A percentile compares a stretch with the other conserved stretches of the same genome.
Evolutionary conservation across 164 flowering plant species (phyloP).

Genomic region (Nymphaea thermarum): DNA sequence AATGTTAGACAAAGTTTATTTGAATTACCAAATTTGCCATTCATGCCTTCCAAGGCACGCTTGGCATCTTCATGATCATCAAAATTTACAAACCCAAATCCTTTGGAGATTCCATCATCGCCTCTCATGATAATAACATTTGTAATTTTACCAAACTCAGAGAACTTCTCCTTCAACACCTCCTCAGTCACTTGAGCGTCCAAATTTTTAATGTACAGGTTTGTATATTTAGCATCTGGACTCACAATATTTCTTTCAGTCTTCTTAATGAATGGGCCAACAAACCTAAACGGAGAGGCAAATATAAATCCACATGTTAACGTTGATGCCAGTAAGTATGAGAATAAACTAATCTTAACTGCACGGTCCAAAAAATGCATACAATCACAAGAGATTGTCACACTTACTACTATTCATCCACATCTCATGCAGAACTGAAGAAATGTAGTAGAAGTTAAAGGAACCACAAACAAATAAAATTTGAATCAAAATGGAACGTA

Average conservation of each 20-base stretch:
- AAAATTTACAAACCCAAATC: slow-evolving; percentile 92
- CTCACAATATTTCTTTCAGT: slow-evolving; percentile 39
- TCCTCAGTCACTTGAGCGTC: slow-evolving; percentile 56
- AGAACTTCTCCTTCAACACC: slow-evolving; percentile 43
- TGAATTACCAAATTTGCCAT: slow-evolving; percentile 61
- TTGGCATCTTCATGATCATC: slow-evolving; percentile 66
- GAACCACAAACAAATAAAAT: neutral
- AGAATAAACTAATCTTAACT: too few relatives aligned
- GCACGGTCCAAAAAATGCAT: too few relatives aligned
- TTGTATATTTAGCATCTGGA: slow-evolving; percentile 57
- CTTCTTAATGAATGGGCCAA: slow-evolving; percentile 48
- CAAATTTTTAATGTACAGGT: slow-evolving; percentile 72
- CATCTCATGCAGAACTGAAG: neutral
- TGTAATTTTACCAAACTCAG: slow-evolving; percentile 56
- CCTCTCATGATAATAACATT: slow-evolving; percentile 50
- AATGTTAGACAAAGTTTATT: neutral
- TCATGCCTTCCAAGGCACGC: slow-evolving; percentile 51
- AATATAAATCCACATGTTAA: too few relatives aligned
- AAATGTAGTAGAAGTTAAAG: neutral
- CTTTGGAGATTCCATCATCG: slow-evolving; percentile 50
- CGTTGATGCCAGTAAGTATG: too few relatives aligned
- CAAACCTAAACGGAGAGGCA: slow-evolving; percentile 35
- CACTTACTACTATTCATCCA: neutral
- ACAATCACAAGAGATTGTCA: too few relatives aligned
- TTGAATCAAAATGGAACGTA: slow-evolving; percentile 14